Evolutionary conservation across 345 rosid genomes (phyloP), one percentile per base, ranked within the genome.

Genomic region (Cardamine chenopodiifolia): DNA sequence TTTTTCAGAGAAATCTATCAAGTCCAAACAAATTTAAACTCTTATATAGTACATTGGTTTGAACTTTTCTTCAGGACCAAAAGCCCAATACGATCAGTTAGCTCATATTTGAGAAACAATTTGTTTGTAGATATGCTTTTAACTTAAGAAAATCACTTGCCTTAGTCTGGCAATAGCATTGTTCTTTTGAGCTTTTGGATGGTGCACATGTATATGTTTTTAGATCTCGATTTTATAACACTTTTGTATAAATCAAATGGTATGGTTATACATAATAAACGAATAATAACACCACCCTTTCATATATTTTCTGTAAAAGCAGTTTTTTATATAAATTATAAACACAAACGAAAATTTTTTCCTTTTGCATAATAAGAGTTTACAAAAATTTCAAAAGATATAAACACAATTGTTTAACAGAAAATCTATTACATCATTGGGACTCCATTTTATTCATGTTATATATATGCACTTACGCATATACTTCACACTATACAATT

Each of bases 11-110:
- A 19, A 20, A 35, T 44, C n/a, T 29, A 29, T 47, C 70, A 5
- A 48, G 70, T 40, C 70, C 57, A 13, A 47, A 48, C 18, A 1
- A 31, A 31, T 26, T 48, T 7, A 12, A 48, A 48, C 9, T 62
- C 35, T 42, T 45, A n/a, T 5, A 4, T 20, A 13, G 14, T 20
- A 49, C 55, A 4, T 49, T 19, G 55, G 14, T 52, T 52, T 52
- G 14, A 62, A 40, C 13, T 62, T 10, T 17, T 29, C 7, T 48
- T 49, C 32, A 35, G 37, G 18, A 67, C 50, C 37, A 53, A 15
- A 67, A 67, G 72, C 62, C 62, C 62, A 67, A 35, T 37, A 67
- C 20, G 2, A 35, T 35, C 4, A 22, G 35, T 28, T 37, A 67
- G 22, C 35, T 62, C 39, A 39, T n/a, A 53, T 37, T 11, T 23